A percentile compares a stretch with the other conserved stretches of the same genome.
Conservation (phyloP, 495 filamentous ascomycete species). For the Trichoderma reesei region DNA sequence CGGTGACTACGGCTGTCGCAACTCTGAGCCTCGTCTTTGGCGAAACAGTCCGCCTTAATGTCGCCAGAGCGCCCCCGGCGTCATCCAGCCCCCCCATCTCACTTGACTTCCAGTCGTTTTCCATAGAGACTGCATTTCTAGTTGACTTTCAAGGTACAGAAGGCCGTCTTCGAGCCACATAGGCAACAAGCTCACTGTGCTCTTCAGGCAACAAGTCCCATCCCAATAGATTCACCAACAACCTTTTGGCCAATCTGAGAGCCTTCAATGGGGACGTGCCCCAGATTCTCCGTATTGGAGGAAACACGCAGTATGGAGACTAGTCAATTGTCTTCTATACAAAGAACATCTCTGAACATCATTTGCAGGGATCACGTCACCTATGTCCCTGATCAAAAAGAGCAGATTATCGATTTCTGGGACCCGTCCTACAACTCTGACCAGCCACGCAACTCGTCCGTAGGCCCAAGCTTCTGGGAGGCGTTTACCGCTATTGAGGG, state of each 20-base stretch:
- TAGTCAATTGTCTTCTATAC: background rate
- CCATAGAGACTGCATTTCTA: background rate
- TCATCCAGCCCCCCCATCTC: background rate
- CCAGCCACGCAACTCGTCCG: background rate
- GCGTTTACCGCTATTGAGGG: background rate
- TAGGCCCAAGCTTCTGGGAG: background rate
- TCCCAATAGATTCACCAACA: background rate
- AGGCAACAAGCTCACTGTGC: background rate
- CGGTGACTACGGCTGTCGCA: background rate
- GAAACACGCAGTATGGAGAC: background rate
- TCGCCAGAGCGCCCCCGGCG: background rate
- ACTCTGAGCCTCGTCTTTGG: background rate
- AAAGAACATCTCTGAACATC: background rate
- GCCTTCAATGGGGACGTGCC: conserved; percentile 1
- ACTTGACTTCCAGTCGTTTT: background rate
- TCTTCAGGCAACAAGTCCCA: background rate
- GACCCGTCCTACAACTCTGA: background rate
- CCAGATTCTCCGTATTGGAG: background rate
- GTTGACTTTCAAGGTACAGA: background rate
- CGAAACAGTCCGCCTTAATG: background rate
- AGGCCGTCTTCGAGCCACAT: too few species aligned
- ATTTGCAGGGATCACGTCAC: background rate
- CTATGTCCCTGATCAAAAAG: background rate
- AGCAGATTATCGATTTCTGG: background rate
- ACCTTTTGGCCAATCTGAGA: conserved; percentile 1